Percentiles rank a stretch among this genome's conserved stretches.
phyloP scores from a whole-genome alignment of 1,139 yeast species.

The Suhomyces wounanorum region DNA sequence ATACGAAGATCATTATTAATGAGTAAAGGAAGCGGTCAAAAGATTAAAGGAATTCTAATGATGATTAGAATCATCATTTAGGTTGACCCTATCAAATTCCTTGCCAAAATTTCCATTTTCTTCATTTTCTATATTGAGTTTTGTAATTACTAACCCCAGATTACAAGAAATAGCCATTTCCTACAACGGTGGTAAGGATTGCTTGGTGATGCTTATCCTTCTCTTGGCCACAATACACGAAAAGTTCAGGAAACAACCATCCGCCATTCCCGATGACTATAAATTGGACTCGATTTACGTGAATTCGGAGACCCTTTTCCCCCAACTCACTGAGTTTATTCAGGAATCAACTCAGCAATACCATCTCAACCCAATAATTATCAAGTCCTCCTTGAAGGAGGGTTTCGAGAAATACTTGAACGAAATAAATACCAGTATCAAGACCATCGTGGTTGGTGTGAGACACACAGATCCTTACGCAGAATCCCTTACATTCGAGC shows the following conservation, averaged over 20 bases:
- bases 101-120: no score
- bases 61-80: no score
- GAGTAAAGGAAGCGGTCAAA: no score
- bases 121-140: no score
- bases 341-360: slow-evolving; percentile 42
- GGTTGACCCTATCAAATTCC: no score
- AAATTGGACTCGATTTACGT: slow-evolving; percentile 65
- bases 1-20: neutral
- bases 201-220: slow-evolving; percentile 76
- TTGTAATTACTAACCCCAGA: slow-evolving; percentile 25
- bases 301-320: slow-evolving; percentile 67
- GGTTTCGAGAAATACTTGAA: slow-evolving; percentile 66
- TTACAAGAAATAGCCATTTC: slow-evolving; percentile 67
- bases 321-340: slow-evolving; percentile 55
- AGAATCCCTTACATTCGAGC: slow-evolving; percentile 50
- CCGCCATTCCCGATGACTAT: slow-evolving; percentile 31
- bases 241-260: slow-evolving; percentile 19
- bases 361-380: slow-evolving; percentile 47
- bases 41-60: no score
- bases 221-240: slow-evolving; percentile 60
- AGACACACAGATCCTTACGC: slow-evolving; percentile 83
- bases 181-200: slow-evolving; percentile 91
- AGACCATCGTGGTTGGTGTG: slow-evolving; percentile 78
- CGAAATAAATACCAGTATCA: slow-evolving; percentile 44
- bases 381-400: slow-evolving; percentile 54